These are phyloP conservation scores for Globisporangium paddicum DNA, from an alignment of 352 stramenopile species.

Conservation along the genomic window DNA sequence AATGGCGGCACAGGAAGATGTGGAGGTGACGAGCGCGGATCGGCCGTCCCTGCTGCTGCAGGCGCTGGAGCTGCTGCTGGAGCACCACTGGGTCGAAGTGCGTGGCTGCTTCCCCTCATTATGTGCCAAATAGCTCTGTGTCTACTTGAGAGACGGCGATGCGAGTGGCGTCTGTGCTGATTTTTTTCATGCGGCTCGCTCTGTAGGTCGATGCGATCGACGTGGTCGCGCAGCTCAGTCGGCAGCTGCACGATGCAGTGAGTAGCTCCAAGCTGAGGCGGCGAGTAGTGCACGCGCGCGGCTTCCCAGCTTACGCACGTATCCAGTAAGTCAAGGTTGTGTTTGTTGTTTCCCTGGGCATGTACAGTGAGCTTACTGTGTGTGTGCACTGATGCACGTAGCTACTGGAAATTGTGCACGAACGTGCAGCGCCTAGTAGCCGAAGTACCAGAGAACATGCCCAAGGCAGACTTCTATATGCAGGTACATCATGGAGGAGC, in stretches of 20 bases:
- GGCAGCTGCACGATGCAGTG: constrained; percentile 14
- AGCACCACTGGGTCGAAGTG: constrained; percentile 40
- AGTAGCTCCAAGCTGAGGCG: constrained; percentile 25
- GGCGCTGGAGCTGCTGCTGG: constrained; percentile 31
- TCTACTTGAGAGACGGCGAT: neutral
- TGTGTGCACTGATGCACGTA: constrained; percentile 17
- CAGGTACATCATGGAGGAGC: constrained; percentile 8
- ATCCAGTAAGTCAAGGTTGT: constrained; percentile 32
- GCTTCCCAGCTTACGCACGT: constrained; percentile 22
- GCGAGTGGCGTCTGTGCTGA: neutral
- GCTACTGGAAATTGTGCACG: constrained; percentile 34
- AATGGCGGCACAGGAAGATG: neutral
- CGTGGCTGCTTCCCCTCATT: neutral
- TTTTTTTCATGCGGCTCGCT: neutral
- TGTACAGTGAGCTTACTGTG: too few relatives aligned
- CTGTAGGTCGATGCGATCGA: constrained; percentile 34
- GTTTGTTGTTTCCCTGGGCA: too few relatives aligned
- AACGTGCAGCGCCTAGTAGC: constrained; percentile 25
- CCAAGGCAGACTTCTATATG: constrained; percentile 21
- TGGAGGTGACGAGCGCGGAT: neutral
- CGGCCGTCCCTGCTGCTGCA: neutral
- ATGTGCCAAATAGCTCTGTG: neutral
- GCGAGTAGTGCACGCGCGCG: constrained; percentile 17
- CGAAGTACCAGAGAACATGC: constrained; percentile 4
- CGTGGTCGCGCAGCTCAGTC: constrained; percentile 20